Evolutionary conservation across 1,284 basidiomycete species (phyloP), one percentile per base, ranked within the genome.

Genomic region (Naganishia albida): DNA sequence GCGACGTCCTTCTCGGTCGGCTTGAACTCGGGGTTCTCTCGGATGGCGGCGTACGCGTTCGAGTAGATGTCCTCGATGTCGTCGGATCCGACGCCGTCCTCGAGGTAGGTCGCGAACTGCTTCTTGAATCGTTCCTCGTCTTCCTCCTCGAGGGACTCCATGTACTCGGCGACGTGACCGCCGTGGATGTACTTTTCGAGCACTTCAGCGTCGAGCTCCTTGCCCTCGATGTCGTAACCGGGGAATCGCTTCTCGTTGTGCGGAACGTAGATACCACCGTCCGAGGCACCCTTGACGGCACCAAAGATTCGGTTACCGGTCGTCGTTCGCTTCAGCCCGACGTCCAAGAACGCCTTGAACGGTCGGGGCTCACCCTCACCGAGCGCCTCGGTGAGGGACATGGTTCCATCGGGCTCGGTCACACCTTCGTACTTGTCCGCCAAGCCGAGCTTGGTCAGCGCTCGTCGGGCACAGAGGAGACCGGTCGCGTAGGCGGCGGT

Each of bases 91-190:
- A 99, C 82, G 72, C 90, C 96, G 79, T 96, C 93, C 54, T 90
- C 93, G 70, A 99, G 91, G 82, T 98, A 98, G 43, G 87, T 86
- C 15, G 95, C 77, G 82, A 98, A 98, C 79, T 98, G 95, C 85
- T 95, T 98, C 87, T 97, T 97, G 87, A 98, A 98, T 75, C 90
- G 86, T 83, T 98, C 95, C 77, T 98, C 96, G 80, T 99, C 96
- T 83, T 99, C 96, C 86, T 99, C 96, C 83, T 99, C 96, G 67
- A 99, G 84, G 59, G 88, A 90, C 83, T 99, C 93, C 96, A 99
- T 99, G 86, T 98, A 99, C 82, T 99, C 96, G 69, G 96, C 92
- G 68, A 99, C 88, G 81, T 99, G 94, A 64, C 94, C 94, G 80
- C 93, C 95, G 76, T 86, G 93, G 81, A 99, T 99, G 85, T 99